Evolutionary conservation across 2,329 filamentous ascomycete genomes (phyloP), one percentile per base, ranked within the genome.

Genomic region (Hypoxylon sp.): DNA sequence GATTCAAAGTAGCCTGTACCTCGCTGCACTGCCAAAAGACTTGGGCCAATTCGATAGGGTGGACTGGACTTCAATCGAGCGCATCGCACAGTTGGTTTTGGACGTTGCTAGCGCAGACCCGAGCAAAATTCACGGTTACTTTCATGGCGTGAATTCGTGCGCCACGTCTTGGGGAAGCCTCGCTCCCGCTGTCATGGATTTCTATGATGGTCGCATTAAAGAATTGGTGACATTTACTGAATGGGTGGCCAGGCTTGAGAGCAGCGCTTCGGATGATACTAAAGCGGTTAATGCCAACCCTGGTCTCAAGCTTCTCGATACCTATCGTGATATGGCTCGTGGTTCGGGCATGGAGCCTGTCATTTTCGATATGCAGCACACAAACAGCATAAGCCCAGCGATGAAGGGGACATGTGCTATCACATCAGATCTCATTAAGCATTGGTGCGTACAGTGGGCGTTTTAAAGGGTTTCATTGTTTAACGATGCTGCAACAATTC

Each of bases 1-100:
- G 42, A 74, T 85, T 15, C 79, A 80, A 0, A 86, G 84, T 44
- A 87, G 85, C 0, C 74, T 83, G 10, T 76, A 82, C 50, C 76
- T 89, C 0, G 81, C 82, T 0, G 75, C 81, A 3, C 71, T 89
- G 3, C 87, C 87, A 0, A 61, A 67, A 0, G 74, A 77, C 0
- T 77, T 89, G 0, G 74, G 81, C 4, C 72, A 73, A 0, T 27
- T 27, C 24, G 24, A 27, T 27, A 27, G 24, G 24, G 79, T 88
- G 0, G 85, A 88, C 72, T 89, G 87, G 87, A 79, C 85, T 1
- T 85, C 87, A 0, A 79, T 86, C 5, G 86, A 85, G 63, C 73
- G 77, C 24, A 81, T 86, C 15, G 82, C 85, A 0, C 72, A 76
- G 0, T 75, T 84, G 4, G 75, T 88, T 50, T 76, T 84, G 21